Base-by-base conservation (phyloP, 2,329 filamentous ascomycete species). In the Claviceps fusiformis region DNA sequence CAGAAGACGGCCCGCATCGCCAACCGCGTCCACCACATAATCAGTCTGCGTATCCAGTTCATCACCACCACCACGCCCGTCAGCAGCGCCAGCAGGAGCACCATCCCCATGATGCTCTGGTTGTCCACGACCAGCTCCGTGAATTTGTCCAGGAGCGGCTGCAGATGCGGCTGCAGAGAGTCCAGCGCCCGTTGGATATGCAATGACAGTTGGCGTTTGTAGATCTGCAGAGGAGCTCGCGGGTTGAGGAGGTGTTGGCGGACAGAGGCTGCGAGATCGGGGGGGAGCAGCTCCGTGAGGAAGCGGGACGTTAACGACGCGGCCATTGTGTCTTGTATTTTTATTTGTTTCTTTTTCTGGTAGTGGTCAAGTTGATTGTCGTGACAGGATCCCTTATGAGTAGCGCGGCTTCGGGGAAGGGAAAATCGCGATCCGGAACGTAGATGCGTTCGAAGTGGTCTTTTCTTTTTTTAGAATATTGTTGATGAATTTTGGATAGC, bases 1-100 rank as follows among this genome's bases (percentile, higher is more conserved):
- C 83, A 93, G 59, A 89, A 81, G 1, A 79, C 67, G 46, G 89
- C 61, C 29, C 78, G 72, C 59, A 88, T 67, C 11, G 76, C 75
- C 55, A 95, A 65, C n/a, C 79, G 74, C 53, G 89, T 80, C 82
- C 89, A 89, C 73, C 84, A 95, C 64, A 89, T 73, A 56, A 95
- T 75, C 24, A 89, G 71, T 57, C 88, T 80, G 58, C 83, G 82
- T 19, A 89, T 73, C 72, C 86, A 85, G 66, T 84, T 78, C 59
- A 93, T 73, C 55, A 91, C 67, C 65, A 89, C 74, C 53, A 92
- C 68, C 55, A 83, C 70, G 35, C 83, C 61, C 48, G 85, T 70
- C 55, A 71, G 58, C 15, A 70, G 58, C 33, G 67, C 61, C 41
- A 70, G 62, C 50, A 69, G 65, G 13, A 69, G 61, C 52, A 69